Evolutionary conservation across 2,329 filamentous ascomycete genomes (phyloP), one percentile per base, ranked within the genome.

Genomic region (Aspergillus cejpii): DNA sequence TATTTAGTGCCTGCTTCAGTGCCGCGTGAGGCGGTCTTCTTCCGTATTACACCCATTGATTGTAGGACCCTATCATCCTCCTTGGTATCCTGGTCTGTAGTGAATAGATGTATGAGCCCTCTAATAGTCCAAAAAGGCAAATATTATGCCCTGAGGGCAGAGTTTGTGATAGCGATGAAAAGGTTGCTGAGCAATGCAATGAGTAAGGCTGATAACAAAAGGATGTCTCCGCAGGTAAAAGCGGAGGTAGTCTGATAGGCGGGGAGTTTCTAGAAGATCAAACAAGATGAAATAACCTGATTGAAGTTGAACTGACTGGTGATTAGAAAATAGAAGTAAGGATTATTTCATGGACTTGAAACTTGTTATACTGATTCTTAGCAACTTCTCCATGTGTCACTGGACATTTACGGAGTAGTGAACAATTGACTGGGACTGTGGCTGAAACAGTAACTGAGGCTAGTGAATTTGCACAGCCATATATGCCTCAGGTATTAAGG

Each of bases 1-100:
- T 94, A 98, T 66, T 97, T 96, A 24, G 89, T 86, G 52, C 87
- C 87, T 38, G 86, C 89, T 64, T 96, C 88, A 41, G 85, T 88
- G 51, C 87, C 87, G 62, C 87, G 78, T 44, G 84, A 83, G 55
- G 85, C 86, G 48, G 87, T 92, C 74, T 96, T 96, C 76, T 96
- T 96, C 65, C 90, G 85, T 66, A 96, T 95, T 61, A 95, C 85
- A 58, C 89, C 90, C 91, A 96, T 96, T 55, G 56, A 62, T 57
- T 48, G 55, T 53, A 61, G 55, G 47, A 52, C 57, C 50, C 55
- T 62, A 55, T 66, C 67, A 70, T 71, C 62, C 61, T 70, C 63
- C 56, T 51, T 53, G 49, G 48, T 53, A 41, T 61, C 63, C 51
- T 49, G 61, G 49, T 58, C 59, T 52, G 63, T 66, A 50, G 57